Evolutionary conservation across 192 early-diverging fungal genomes (phyloP).

Genomic region (Backusella circina): DNA sequence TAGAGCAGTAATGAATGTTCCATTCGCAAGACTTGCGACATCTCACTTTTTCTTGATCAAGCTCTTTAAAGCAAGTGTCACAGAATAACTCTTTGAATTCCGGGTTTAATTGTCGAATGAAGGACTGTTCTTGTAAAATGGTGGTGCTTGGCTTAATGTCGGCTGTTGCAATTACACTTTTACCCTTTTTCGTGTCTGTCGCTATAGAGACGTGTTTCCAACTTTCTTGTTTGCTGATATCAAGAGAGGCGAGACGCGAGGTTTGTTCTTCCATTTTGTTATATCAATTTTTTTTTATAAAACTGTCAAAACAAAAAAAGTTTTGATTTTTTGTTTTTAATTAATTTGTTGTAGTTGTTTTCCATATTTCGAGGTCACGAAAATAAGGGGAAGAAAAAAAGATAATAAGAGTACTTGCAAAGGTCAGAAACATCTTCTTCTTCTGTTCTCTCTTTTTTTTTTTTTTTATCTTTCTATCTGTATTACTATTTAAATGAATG

Average conservation of each 20-base stretch:
- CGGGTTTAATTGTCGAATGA: neutral
- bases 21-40: neutral
- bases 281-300: neutral
- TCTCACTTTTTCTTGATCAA: neutral
- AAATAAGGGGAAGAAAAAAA: neutral
- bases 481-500: neutral
- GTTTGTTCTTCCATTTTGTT: neutral
- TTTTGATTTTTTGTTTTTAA: neutral
- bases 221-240: neutral
- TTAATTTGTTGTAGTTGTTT: neutral
- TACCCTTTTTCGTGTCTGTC: neutral
- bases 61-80: neutral
- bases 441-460: neutral
- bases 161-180: neutral
- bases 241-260: neutral
- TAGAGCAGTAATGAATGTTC: neutral
- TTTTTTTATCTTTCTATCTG: neutral
- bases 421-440: no score
- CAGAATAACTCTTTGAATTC: neutral
- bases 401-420: neutral
- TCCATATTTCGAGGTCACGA: neutral
- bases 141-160: neutral
- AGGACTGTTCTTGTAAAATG: slow-evolving; percentile 5
- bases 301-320: neutral
- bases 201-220: neutral